Conservation (phyloP, 495 filamentous ascomycete genomes). For the Penicillium roqueforti region DNA sequence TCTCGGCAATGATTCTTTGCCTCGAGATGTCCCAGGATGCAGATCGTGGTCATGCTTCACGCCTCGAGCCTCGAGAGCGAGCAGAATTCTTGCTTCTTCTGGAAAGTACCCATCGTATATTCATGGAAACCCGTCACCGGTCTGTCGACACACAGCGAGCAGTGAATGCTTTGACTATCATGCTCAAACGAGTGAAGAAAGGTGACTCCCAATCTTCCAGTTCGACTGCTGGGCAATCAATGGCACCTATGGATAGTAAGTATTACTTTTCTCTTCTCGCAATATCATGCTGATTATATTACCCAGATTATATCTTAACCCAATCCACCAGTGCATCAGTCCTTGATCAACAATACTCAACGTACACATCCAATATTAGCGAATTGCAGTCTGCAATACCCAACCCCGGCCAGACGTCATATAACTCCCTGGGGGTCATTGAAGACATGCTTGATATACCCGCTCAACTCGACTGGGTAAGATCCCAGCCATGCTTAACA, state of each 20-base stretch:
- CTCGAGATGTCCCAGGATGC: slow-evolving; percentile 57
- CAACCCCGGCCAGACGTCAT: slow-evolving; percentile 8
- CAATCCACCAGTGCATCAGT: not conserved
- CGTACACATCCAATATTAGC: not conserved
- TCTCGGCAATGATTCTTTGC: slow-evolving; percentile 84
- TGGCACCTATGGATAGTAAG: slow-evolving; percentile 8
- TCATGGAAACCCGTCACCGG: slow-evolving; percentile 59
- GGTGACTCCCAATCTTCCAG: slow-evolving; percentile 13
- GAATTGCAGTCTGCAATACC: slow-evolving; percentile 3
- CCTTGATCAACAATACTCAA: slow-evolving; percentile 9
- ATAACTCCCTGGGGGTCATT: slow-evolving; percentile 44
- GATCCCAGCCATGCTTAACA: slow-evolving; percentile 12
- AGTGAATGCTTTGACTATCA: slow-evolving; percentile 63
- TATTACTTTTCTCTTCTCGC: slow-evolving; percentile 23
- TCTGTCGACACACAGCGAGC: slow-evolving; percentile 83
- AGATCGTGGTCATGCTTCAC: slow-evolving; percentile 6
- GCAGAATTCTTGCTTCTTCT: slow-evolving; percentile 64
- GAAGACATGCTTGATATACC: slow-evolving; percentile 52
- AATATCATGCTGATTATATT: not conserved
- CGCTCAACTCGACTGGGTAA: slow-evolving; percentile 71
- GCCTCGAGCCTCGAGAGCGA: slow-evolving; percentile 25
- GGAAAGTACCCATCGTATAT: slow-evolving; percentile 65
- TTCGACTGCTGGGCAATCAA: slow-evolving; percentile 21
- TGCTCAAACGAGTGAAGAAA: slow-evolving; percentile 65
- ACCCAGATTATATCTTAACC: slow-evolving; percentile 8